Evolutionary conservation across 805 yeast species (phyloP).

Genomic region (Ogataea nakhonphanomensis): DNA sequence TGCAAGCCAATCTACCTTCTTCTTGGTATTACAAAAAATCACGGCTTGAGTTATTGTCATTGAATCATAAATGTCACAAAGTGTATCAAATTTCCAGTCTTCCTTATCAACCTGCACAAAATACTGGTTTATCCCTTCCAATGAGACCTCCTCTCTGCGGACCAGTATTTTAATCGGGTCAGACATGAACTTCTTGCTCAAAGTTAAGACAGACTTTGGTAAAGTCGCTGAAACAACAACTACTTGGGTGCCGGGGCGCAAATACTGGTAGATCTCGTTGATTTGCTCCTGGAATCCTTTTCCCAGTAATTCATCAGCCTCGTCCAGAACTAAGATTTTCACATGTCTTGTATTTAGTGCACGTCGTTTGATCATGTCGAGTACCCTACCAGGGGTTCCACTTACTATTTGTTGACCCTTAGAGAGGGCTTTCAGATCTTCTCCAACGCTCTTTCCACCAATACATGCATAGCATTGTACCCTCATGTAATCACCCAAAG

Average conservation of each 20-base stretch:
- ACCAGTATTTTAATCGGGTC: slow-evolving; percentile 93
- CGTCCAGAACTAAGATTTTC: slow-evolving; percentile 94
- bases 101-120: slow-evolving; percentile 88
- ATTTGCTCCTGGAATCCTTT: slow-evolving; percentile 95
- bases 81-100: slow-evolving; percentile 90
- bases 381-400: slow-evolving; percentile 98
- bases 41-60: slow-evolving; percentile 96
- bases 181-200: slow-evolving; percentile 90
- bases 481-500: slow-evolving; percentile 87
- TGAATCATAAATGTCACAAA: slow-evolving; percentile 93
- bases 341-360: slow-evolving; percentile 75
- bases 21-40: slow-evolving; percentile 93
- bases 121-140: slow-evolving; percentile 94
- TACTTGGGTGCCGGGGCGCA: slow-evolving; percentile 89
- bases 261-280: slow-evolving; percentile 83
- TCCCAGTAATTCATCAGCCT: slow-evolving; percentile 95
- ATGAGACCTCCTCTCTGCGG: slow-evolving; percentile 90
- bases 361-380: slow-evolving; percentile 92
- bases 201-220: slow-evolving; percentile 87
- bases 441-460: slow-evolving; percentile 91
- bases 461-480: slow-evolving; percentile 93
- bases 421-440: slow-evolving; percentile 80
- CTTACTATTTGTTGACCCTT: slow-evolving; percentile 90
- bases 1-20: slow-evolving; percentile 88
- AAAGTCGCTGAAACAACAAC: slow-evolving; percentile 93